Conservation (phyloP, 345 rosid genomes). For the Rubroshorea leprosula region DNA sequence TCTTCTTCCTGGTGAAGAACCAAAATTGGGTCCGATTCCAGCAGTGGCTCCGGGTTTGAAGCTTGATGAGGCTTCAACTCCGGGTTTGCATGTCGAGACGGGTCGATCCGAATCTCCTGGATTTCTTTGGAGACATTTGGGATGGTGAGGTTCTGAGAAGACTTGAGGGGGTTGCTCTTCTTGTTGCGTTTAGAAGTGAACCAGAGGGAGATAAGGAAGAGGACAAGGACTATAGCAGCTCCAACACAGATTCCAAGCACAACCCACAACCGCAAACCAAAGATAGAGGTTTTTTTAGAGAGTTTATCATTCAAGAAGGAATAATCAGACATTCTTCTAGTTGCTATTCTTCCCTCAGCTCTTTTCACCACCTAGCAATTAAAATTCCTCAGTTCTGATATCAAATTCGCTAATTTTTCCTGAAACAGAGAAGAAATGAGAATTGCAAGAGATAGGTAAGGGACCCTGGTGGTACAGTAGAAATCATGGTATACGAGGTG, state of each 20-base stretch:
- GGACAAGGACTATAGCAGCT: conserved; percentile 67
- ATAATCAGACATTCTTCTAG: conserved; percentile 48
- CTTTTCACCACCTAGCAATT: too few relatives aligned
- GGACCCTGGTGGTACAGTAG: too few relatives aligned
- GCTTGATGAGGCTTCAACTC: conserved; percentile 22
- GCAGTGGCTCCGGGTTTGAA: conserved; percentile 38
- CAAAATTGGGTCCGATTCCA: conserved; percentile 31
- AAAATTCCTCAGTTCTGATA: too few relatives aligned
- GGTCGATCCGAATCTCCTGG: conserved; percentile 64
- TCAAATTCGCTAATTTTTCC: too few relatives aligned
- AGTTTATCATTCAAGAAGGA: conserved; percentile 63
- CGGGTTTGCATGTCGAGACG: conserved; percentile 28
- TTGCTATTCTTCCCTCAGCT: conserved; percentile 10
- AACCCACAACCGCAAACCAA: conserved; percentile 71
- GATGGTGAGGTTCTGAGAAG: conserved; percentile 31
- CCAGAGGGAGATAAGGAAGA: conserved; percentile 80
- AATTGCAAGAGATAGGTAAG: too few relatives aligned
- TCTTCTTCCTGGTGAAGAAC: conserved; percentile 30
- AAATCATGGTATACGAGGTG: too few relatives aligned
- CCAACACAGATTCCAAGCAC: conserved; percentile 84
- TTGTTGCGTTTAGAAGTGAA: conserved; percentile 66
- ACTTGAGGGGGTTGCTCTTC: conserved; percentile 23
- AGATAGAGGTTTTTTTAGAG: conserved; percentile 56
- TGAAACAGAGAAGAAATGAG: too few relatives aligned
- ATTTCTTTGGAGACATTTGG: conserved; percentile 78